Conservation (phyloP, 345 rosid species). For the Raphanus raphanistrum region DNA sequence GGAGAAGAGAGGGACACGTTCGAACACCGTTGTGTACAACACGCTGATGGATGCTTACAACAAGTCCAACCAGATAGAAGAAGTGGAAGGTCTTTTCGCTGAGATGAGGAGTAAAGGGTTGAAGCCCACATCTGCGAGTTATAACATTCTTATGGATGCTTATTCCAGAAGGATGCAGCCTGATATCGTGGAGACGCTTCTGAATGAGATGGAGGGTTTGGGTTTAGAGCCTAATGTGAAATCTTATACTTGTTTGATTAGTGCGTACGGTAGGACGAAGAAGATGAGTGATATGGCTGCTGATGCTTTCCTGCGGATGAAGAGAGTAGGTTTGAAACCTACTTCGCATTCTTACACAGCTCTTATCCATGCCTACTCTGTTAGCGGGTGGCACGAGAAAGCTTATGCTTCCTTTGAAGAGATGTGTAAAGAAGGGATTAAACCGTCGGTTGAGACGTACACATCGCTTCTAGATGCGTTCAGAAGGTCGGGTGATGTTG, state of each 20-base stretch:
- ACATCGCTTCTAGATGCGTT: conserved; percentile 83
- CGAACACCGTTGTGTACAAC: conserved; percentile 67
- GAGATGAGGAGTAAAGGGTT: conserved; percentile 74
- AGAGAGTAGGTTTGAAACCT: conserved; percentile 66
- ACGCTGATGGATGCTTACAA: conserved; percentile 80
- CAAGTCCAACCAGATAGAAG: conserved; percentile 70
- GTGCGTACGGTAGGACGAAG: conserved; percentile 78
- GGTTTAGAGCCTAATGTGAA: conserved; percentile 65
- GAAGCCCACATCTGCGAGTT: conserved; percentile 58
- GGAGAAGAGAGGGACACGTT: conserved; percentile 75
- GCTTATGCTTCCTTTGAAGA: conserved; percentile 64
- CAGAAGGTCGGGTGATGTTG: conserved; percentile 69
- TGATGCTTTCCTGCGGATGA: conserved; percentile 74
- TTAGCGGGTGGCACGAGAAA: conserved; percentile 79
- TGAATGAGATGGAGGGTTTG: conserved; percentile 64
- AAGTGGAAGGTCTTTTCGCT: conserved; percentile 77
- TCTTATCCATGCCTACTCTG: conserved; percentile 86
- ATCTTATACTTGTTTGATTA: conserved; percentile 73
- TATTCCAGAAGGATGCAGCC: conserved; percentile 94
- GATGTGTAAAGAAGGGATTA: conserved; percentile 63
- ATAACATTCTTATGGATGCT: conserved; percentile 78
- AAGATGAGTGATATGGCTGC: conserved; percentile 86
- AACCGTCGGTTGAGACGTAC: conserved; percentile 81
- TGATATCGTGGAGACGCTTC: conserved; percentile 62
- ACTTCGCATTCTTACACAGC: conserved; percentile 80